phyloP scores from a whole-genome alignment of 768 basidiomycete species.

The Dioszegia crocea region DNA sequence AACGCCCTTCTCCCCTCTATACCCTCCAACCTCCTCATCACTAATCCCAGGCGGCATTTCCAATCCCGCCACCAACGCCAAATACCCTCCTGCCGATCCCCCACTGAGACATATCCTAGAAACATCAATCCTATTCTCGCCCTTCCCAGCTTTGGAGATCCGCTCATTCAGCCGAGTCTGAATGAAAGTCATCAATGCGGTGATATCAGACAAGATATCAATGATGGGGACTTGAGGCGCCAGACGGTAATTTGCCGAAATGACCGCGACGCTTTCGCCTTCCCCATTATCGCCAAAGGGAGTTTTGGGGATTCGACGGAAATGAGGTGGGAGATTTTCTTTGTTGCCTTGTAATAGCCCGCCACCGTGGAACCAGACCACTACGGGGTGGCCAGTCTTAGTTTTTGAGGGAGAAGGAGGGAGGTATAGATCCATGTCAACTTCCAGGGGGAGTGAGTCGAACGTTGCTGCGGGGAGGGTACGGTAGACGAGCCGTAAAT shows the following conservation, averaged over 20 bases:
- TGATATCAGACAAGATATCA: slow-evolving; percentile 46
- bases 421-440: slow-evolving; percentile 46
- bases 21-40: slow-evolving; percentile 39
- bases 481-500: slow-evolving; percentile 26
- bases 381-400: slow-evolving; percentile 27
- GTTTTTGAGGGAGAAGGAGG: slow-evolving; percentile 12
- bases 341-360: slow-evolving; percentile 46
- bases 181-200: slow-evolving; percentile 26
- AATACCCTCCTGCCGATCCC: slow-evolving; percentile 42
- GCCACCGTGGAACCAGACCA: slow-evolving; percentile 48
- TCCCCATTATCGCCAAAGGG: neutral
- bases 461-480: slow-evolving; percentile 40
- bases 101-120: slow-evolving; percentile 38
- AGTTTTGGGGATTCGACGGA: slow-evolving; percentile 29
- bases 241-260: slow-evolving; percentile 50
- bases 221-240: slow-evolving; percentile 49
- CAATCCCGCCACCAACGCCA: slow-evolving; percentile 41
- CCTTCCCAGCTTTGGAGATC: slow-evolving; percentile 19
- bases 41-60: slow-evolving; percentile 15
- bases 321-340: slow-evolving; percentile 47
- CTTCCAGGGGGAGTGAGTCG: slow-evolving; percentile 34
- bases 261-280: slow-evolving; percentile 28
- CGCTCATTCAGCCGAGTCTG: slow-evolving; percentile 29
- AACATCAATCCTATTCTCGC: slow-evolving; percentile 29
- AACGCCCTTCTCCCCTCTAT: slow-evolving; percentile 31